Base-by-base conservation (phyloP, 2,329 filamentous ascomycete genomes). In the Beauveria asiatica region DNA sequence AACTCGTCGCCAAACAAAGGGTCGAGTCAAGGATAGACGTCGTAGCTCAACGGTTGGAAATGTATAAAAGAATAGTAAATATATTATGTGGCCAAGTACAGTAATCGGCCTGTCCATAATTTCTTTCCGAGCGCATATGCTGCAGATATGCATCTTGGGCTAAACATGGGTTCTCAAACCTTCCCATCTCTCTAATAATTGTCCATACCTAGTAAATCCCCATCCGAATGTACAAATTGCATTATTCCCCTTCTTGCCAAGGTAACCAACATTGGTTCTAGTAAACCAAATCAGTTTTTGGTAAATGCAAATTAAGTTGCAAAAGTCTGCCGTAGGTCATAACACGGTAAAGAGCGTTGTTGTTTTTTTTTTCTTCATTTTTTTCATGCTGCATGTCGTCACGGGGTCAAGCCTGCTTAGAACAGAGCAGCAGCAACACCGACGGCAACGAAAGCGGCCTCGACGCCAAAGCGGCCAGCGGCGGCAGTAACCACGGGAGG, bases 341-440 rank as follows among this genome's bases (percentile, higher is more conserved):
- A 33, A 33, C 30, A 33, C 30, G 30, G 30, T 33, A 11, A 33
- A 17, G 33, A 23, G n/a, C 50, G 21, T 41, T 27, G 23, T 50
- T 46, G 11, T 7, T 48, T 23, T 19, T 19, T 55, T 23, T 37
- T 19, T 33, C 23, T 21, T 45, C 41, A 16, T 2, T 52, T 54
- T 30, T 13, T 42, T 19, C 41, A 19, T 7, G 39, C 23, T 46
- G 37, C 2, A 56, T 19, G 21, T 21, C 23, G 13, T 19, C 7
- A 3, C 30, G 10, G 30, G 30, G 30, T 33, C 30, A 33, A 33
- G 30, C 30, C 30, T 33, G 37, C 16, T 71, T 73, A 74, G 63
- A 75, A 64, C 56, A 73, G 66, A 64, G 74, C 57, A 42, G 67
- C 71, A 51, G 68, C 67, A 51, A 73, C 61, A 67, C 69, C 72